phyloP scores from a whole-genome alignment of 345 rosid species.

The Sonneratia alba region DNA sequence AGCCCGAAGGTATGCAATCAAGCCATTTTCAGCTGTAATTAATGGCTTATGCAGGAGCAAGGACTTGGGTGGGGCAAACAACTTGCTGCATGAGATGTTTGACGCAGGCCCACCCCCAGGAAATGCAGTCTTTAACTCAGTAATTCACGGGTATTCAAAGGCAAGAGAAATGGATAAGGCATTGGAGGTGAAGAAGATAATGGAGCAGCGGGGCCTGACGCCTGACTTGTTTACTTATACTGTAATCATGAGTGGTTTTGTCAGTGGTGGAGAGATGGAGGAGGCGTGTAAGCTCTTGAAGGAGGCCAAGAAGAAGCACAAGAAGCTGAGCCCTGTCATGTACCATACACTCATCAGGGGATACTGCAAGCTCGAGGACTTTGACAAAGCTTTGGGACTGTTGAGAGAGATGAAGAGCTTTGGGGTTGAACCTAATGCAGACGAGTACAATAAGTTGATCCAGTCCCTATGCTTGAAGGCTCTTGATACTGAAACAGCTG shows the following conservation, averaged over 20 bases:
- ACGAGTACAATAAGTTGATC: conserved; percentile 71
- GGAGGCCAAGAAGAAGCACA: conserved; percentile 69
- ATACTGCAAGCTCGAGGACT: conserved; percentile 67
- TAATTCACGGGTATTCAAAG: conserved; percentile 50
- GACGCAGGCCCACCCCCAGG: conserved; percentile 74
- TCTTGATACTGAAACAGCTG: conserved; percentile 64
- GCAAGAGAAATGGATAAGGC: conserved; percentile 49
- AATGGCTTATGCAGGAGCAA: conserved; percentile 55
- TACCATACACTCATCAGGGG: conserved; percentile 78
- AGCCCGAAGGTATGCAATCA: conserved; percentile 43
- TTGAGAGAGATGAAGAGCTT: conserved; percentile 58
- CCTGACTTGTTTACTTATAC: conserved; percentile 78
- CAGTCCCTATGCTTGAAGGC: conserved; percentile 75
- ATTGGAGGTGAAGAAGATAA: conserved; percentile 43
- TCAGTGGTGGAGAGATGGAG: conserved; percentile 61
- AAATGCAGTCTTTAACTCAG: conserved; percentile 56
- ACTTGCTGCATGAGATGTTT: conserved; percentile 58
- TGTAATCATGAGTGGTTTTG: conserved; percentile 68
- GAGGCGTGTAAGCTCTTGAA: conserved; percentile 46
- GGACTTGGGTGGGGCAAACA: conserved; percentile 46
- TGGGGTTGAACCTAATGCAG: conserved; percentile 52
- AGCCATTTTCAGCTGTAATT: conserved; percentile 62
- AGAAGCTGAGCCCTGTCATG: conserved; percentile 51
- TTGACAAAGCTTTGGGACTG: conserved; percentile 55
- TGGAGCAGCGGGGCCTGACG: conserved; percentile 68